Conservation (phyloP, 2,329 filamentous ascomycete genomes). For the Verticillium albo-atrum region DNA sequence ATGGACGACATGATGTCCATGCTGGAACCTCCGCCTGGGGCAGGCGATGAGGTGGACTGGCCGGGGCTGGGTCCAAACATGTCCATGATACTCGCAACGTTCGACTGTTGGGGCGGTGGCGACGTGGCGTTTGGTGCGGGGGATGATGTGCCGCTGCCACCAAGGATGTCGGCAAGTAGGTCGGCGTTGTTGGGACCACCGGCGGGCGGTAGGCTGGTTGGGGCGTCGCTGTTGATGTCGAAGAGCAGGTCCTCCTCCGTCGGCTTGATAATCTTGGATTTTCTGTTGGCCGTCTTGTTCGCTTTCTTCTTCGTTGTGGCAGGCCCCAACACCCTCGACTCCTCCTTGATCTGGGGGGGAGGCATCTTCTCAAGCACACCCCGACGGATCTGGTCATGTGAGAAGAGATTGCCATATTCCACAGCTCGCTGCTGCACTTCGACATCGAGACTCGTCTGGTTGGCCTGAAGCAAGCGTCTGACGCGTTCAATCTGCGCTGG, state of each 20-base stretch:
- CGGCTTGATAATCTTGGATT: constrained; percentile 72
- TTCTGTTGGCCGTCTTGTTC: constrained; percentile 66
- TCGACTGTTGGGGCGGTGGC: constrained; percentile 50
- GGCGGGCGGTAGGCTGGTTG: constrained; percentile 47
- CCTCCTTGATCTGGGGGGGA: constrained; percentile 91
- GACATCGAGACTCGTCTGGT: constrained; percentile 85
- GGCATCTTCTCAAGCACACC: constrained; percentile 98
- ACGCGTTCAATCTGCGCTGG: constrained; percentile 82
- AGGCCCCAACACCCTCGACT: constrained; percentile 84
- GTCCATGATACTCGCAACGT: constrained; percentile 79
- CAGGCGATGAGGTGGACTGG: constrained; percentile 20
- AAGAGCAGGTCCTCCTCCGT: constrained; percentile 88
- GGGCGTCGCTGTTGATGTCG: constrained; percentile 77
- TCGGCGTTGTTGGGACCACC: constrained; percentile 70
- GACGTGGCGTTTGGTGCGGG: constrained; percentile 35
- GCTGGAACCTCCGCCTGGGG: constrained; percentile 23
- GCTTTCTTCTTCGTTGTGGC: constrained; percentile 58
- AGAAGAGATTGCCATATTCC: constrained; percentile 93
- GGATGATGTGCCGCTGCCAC: constrained; percentile 66
- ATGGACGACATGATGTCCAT: constrained; percentile 45
- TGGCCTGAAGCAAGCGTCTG: constrained; percentile 68
- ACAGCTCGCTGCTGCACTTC: constrained; percentile 95
- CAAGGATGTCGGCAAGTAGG: constrained; percentile 86
- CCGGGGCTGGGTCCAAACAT: constrained; percentile 54
- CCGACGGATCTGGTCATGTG: constrained; percentile 77